Evolutionary conservation across 2,329 filamentous ascomycete genomes (phyloP), one percentile per base, ranked within the genome.

Genomic region (Pseudodiploospora longispora): DNA sequence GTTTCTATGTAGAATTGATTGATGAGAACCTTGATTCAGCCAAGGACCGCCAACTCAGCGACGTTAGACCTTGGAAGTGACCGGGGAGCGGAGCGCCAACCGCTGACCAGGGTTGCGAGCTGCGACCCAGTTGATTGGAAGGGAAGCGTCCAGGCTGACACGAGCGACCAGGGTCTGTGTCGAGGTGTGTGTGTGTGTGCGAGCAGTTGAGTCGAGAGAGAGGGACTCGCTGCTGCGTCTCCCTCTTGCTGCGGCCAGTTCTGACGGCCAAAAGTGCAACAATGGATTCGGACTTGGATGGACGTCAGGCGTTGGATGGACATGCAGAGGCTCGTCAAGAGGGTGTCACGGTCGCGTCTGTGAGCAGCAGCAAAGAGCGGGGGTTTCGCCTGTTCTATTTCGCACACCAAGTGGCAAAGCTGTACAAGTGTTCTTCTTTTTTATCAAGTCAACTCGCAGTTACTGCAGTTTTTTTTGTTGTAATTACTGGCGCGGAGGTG

Each of bases 1-100:
- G 41, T 30, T 36, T 36, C 27, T 10, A 28, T 10, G 30, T 38
- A 27, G 34, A 28, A 37, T 30, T 37, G 42, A 38, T 43, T 36
- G 38, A 47, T 44, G 44, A 49, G 12, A 27, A 10, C 36, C 40
- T 42, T 42, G 48, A 52, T 50, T 36, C 51, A 50, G 36, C 39
- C 47, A 47, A 49, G 48, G 43, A 43, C 40, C 28, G 50, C 48
- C 48, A 47, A 43, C 39, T 41, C 47, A 52, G 39, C 41, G 12
- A 32, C 31, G 41, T 44, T 43, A 48, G 38, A 45, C 40, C 49
- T 46, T 48, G 48, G 39, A 49, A 47, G 34, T 46, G 49, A 40
- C 47, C 51, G 47, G 44, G 51, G 19, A 19, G 19, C 50, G 51
- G 51, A 50, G 50, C 42, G 42, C 31, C 46, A 48, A 48, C 50